These are phyloP conservation scores for Cladosporium colombiae DNA, from an alignment of 2,329 filamentous ascomycete species.

Conservation along the genomic window DNA sequence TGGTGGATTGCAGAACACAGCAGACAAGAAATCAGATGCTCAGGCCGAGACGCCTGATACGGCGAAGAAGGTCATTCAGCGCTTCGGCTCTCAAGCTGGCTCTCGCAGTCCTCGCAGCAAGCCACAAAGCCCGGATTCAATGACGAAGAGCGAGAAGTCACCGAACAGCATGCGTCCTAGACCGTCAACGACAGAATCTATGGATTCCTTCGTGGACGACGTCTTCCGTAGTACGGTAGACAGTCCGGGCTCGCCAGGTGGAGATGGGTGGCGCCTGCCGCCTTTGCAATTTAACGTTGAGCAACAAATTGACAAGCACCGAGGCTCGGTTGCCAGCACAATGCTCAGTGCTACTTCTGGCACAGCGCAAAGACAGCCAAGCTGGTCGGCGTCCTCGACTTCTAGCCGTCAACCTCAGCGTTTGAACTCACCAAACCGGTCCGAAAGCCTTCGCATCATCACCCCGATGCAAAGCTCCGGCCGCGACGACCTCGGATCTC, in stretches of 20 bases:
- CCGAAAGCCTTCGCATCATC: conserved; percentile 10
- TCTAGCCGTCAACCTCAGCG: conserved; percentile 29
- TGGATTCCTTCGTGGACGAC: conserved; percentile 43
- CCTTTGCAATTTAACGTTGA: conserved; percentile 36
- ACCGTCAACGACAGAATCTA: conserved; percentile 28
- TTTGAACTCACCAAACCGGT: neutral
- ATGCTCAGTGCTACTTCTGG: conserved; percentile 27
- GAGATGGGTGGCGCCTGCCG: conserved; percentile 36
- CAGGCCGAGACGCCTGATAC: conserved; percentile 24
- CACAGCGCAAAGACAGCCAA: conserved; percentile 21
- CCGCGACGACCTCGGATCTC: neutral
- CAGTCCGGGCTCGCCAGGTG: conserved; percentile 29
- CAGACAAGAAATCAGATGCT: conserved; percentile 14
- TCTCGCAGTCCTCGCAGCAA: conserved; percentile 23
- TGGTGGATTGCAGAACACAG: conserved; percentile 26
- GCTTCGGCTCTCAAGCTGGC: conserved; percentile 27
- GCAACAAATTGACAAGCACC: conserved; percentile 32
- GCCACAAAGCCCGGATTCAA: conserved; percentile 31
- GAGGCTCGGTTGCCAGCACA: conserved; percentile 37
- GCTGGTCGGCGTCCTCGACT: conserved; percentile 33
- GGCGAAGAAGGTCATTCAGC: conserved; percentile 29
- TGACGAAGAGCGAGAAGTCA: conserved; percentile 20
- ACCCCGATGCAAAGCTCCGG: neutral
- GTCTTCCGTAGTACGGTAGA: conserved; percentile 50
- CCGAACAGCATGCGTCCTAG: conserved; percentile 9